Conservation (phyloP, 345 rosid genomes). For the Noccaea bulbosa region DNA sequence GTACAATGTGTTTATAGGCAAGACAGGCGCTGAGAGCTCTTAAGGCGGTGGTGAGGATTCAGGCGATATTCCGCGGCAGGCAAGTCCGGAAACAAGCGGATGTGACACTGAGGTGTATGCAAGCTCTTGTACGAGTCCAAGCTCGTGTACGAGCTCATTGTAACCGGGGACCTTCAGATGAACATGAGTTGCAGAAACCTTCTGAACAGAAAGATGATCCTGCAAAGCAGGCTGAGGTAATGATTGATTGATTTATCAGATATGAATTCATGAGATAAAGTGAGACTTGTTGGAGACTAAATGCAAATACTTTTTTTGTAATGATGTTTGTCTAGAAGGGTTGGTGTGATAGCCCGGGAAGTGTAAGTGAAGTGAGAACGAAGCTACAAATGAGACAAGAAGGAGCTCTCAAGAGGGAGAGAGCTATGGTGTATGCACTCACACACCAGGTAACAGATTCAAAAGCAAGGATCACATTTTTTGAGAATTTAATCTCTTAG, state of each 20-base stretch:
- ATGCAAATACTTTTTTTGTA: neutral
- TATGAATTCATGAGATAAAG: neutral
- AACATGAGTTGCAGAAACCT: slow-evolving; percentile 39
- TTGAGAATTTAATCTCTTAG: neutral
- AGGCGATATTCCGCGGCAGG: slow-evolving; percentile 85
- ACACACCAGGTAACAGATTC: slow-evolving; percentile 65
- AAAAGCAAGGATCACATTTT: neutral
- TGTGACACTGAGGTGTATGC: slow-evolving; percentile 91
- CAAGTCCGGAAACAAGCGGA: slow-evolving; percentile 91
- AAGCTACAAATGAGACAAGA: slow-evolving; percentile 78
- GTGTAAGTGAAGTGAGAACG: slow-evolving; percentile 62
- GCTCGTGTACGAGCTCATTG: slow-evolving; percentile 73
- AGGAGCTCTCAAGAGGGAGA: slow-evolving; percentile 88
- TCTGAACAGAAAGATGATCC: slow-evolving; percentile 51
- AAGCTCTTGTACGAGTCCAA: slow-evolving; percentile 92
- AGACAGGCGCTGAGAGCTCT: slow-evolving; percentile 80
- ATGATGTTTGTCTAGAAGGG: slow-evolving; percentile 57
- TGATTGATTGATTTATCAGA: neutral
- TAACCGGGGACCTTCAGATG: slow-evolving; percentile 48
- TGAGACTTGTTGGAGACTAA: neutral
- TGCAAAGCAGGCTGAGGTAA: slow-evolving; percentile 77
- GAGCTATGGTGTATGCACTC: slow-evolving; percentile 74
- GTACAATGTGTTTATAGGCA: slow-evolving; percentile 53
- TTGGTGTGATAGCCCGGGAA: slow-evolving; percentile 83
- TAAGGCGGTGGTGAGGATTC: slow-evolving; percentile 89